These are phyloP conservation scores for Wickerhamomyces rabaulensis DNA, from an alignment of 805 yeast species.

Conservation along the genomic window DNA sequence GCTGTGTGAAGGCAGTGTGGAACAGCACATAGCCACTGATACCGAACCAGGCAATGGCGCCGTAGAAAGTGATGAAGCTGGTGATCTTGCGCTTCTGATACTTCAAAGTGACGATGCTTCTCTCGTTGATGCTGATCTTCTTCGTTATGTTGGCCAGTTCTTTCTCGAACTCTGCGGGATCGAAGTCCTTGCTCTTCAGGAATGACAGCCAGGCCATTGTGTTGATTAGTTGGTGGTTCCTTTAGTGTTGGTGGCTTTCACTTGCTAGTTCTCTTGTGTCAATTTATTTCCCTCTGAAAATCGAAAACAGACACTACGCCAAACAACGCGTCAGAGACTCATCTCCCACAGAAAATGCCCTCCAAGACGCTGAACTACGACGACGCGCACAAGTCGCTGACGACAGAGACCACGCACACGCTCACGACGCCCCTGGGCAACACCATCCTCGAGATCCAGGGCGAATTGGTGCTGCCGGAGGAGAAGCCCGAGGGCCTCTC, in stretches of 20 bases:
- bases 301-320: too few relatives aligned
- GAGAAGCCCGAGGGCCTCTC: slow-evolving; percentile 27
- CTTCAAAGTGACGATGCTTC: slow-evolving; percentile 17
- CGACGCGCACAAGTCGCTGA: not conserved
- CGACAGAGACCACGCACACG: not conserved
- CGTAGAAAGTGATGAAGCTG: slow-evolving; percentile 8
- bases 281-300: too few relatives aligned
- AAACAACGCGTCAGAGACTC: not conserved
- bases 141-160: slow-evolving; percentile 34
- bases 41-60: slow-evolving; percentile 7
- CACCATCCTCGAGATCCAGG: slow-evolving; percentile 65
- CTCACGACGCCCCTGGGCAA: slow-evolving; percentile 54
- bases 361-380: not conserved
- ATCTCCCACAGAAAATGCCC: not conserved
- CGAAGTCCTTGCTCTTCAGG: slow-evolving; percentile 28
- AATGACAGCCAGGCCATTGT: slow-evolving; percentile 22
- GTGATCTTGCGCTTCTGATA: slow-evolving; percentile 4
- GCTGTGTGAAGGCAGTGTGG: not conserved
- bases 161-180: slow-evolving; percentile 39
- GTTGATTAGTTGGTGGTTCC: not conserved
- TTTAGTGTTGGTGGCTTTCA: not conserved
- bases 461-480: slow-evolving; percentile 53
- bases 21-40: not conserved
- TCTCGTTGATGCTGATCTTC: slow-evolving; percentile 27
- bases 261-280: not conserved